A percentile compares a stretch with the other conserved stretches of the same genome.
phyloP scores from a whole-genome alignment of 345 rosid species.

The Raphanus raphanistrum region DNA sequence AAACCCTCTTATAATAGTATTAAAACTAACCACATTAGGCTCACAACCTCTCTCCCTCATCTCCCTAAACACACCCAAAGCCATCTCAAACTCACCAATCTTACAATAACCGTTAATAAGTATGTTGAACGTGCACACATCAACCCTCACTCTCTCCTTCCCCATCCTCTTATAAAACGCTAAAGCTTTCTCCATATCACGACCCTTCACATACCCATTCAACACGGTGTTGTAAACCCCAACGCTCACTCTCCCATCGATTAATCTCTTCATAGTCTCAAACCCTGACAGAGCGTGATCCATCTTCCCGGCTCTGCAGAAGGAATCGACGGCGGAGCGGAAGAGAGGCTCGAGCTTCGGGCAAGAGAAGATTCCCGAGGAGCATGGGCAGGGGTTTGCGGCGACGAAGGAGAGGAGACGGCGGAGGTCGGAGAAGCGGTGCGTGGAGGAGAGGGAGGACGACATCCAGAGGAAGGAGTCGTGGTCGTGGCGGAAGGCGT shows the following conservation, averaged over 20 bases:
- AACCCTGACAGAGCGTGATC: constrained; percentile 57
- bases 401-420: constrained; percentile 61
- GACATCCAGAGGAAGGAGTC: constrained; percentile 78
- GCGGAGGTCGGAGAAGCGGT: constrained; percentile 56
- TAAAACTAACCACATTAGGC: constrained; percentile 83
- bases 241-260: constrained; percentile 74
- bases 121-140: constrained; percentile 69
- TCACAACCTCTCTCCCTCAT: constrained; percentile 71
- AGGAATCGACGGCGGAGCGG: constrained; percentile 51
- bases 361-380: constrained; percentile 88
- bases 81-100: constrained; percentile 51
- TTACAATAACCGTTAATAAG: constrained; percentile 70
- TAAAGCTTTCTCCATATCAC: constrained; percentile 51
- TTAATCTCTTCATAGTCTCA: constrained; percentile 62
- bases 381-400: constrained; percentile 74
- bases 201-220: constrained; percentile 62
- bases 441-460: constrained; percentile 60
- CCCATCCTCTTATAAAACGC: constrained; percentile 60
- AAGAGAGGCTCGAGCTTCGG: constrained; percentile 65
- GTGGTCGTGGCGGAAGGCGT: constrained; percentile 82
- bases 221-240: constrained; percentile 63
- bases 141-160: constrained; percentile 65
- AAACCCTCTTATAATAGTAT: constrained; percentile 74
- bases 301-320: constrained; percentile 60
- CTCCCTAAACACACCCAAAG: constrained; percentile 68